Percentiles rank a stretch among this genome's conserved stretches.
Evolutionary conservation across 2,329 filamentous ascomycete genomes (phyloP).

Genomic region (Ciborinia camelliae): DNA sequence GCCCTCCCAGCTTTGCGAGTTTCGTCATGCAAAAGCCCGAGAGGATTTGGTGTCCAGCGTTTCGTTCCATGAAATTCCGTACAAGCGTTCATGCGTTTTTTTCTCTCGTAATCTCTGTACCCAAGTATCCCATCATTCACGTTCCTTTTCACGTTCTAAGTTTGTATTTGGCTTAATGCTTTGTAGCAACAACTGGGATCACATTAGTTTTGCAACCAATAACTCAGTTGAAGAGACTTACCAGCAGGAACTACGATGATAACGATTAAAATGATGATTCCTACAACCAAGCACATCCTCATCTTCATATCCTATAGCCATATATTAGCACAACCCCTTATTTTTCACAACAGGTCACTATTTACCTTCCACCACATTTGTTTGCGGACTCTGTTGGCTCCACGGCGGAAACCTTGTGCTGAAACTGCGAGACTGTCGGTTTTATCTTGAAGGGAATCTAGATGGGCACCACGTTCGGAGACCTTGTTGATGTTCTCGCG

Average conservation of each 20-base stretch:
- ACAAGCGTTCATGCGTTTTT: constrained; percentile 24
- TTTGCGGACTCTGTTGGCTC: constrained; percentile 93
- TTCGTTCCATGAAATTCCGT: constrained; percentile 19
- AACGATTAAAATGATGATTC: constrained; percentile 85
- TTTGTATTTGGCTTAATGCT: constrained; percentile 31
- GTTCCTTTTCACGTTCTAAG: neutral
- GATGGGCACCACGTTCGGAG: constrained; percentile 83
- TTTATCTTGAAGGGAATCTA: constrained; percentile 89
- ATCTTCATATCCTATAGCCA: constrained; percentile 63
- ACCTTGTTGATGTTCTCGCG: constrained; percentile 97
- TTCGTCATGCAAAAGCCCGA: constrained; percentile 35
- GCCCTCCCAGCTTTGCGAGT: constrained; percentile 34
- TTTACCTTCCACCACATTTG: constrained; percentile 68
- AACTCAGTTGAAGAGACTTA: constrained; percentile 46
- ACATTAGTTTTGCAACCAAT: constrained; percentile 30
- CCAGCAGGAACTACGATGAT: constrained; percentile 93
- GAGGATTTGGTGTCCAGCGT: constrained; percentile 36
- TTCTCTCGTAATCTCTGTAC: constrained; percentile 12
- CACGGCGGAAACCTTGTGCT: constrained; percentile 91
- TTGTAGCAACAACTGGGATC: constrained; percentile 44
- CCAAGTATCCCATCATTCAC: constrained; percentile 18
- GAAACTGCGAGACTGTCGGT: constrained; percentile 91
- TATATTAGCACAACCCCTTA: neutral
- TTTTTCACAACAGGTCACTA: neutral
- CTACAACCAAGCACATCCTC: constrained; percentile 91